phyloP scores from a whole-genome alignment of 2,329 filamentous ascomycete genomes.

The Trichoderma cornu-damae region DNA sequence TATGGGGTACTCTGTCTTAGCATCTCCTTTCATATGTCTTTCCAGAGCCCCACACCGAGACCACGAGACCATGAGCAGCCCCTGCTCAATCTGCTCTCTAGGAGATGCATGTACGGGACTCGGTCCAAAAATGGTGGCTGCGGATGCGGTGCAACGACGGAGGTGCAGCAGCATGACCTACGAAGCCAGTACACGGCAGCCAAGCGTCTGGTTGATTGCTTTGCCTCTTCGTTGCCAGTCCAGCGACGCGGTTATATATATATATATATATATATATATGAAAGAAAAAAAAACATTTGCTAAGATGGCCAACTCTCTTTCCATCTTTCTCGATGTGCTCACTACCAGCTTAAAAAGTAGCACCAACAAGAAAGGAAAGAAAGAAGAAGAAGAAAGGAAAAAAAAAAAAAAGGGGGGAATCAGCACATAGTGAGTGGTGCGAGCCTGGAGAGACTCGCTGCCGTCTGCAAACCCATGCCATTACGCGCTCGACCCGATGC shows the following conservation, averaged over 20 bases:
- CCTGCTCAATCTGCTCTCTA: background rate
- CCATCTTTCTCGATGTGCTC: too few relatives aligned
- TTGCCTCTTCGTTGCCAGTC: background rate
- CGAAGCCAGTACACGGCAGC: background rate
- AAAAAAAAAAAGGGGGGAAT: background rate
- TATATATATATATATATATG: too few relatives aligned
- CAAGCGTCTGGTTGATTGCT: background rate
- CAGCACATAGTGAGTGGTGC: background rate
- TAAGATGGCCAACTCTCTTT: too few relatives aligned
- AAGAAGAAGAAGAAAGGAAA: too few relatives aligned
- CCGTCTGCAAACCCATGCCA: background rate
- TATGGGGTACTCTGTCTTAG: constrained; percentile 2
- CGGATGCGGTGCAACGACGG: constrained; percentile 3
- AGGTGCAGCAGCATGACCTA: background rate
- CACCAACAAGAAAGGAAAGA: too few relatives aligned
- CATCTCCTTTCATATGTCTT: constrained; percentile 1
- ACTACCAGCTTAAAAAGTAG: too few relatives aligned
- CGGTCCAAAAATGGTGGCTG: background rate
- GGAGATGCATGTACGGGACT: constrained; percentile 7
- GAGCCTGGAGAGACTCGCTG: background rate
- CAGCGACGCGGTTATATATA: background rate
- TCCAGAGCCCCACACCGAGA: constrained; percentile 4
- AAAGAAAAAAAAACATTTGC: too few relatives aligned
- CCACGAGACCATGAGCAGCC: constrained; percentile 16
- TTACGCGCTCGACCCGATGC: background rate